Base-by-base conservation (phyloP, 768 basidiomycete genomes). In the Termitomyces titanicus region DNA sequence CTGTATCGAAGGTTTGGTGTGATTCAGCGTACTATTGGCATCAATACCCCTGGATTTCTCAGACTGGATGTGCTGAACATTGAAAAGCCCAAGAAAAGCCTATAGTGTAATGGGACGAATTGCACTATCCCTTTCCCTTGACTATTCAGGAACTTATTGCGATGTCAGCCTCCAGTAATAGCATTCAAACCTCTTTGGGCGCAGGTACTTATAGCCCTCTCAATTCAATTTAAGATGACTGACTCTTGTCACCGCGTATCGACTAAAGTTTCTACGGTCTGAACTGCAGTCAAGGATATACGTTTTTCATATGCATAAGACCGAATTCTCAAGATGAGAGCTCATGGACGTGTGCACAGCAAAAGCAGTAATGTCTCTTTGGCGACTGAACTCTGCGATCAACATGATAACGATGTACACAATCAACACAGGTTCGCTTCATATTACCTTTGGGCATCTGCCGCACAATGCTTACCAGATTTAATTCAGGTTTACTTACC, bases 351-450 rank as follows among this genome's bases (percentile, higher is more conserved):
- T 20, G 40, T 27, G 58, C 38, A 24, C 20, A 20, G 22, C 17
- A 8, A 37, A 17, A 22, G 2, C 5, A 5, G 13, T 22, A 42
- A 42, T 17, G 15, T 53, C 3, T 20, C 25, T 35, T 33, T 18
- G 25, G 42, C 13, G 20, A 22, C 72, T 68, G 17, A 64, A 75
- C 24, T 65, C 67, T 1, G 31, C 71, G 6, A 34, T 73, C 22
- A 68, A 66, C 9, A 61, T 63, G 12, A 62, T 76, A 2, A 64
- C 74, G 42, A 25, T 66, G 25, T 74, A 70, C 45, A 63, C 65
- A 22, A 59, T 75, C 38, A 72, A 72, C 40, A 74, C 73, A 1
- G 72, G 74, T 69, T 43, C 49, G 68, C 42, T n/a, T 34, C 7
- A 25, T 33, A 3, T 25, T 31, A 15, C 3, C 13, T 1, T 40